A percentile compares a stretch with the other conserved stretches of the same genome.
These are phyloP conservation scores for Drechslerella coelobrocha DNA, from an alignment of 2,329 filamentous ascomycete species.

Conservation along the genomic window DNA sequence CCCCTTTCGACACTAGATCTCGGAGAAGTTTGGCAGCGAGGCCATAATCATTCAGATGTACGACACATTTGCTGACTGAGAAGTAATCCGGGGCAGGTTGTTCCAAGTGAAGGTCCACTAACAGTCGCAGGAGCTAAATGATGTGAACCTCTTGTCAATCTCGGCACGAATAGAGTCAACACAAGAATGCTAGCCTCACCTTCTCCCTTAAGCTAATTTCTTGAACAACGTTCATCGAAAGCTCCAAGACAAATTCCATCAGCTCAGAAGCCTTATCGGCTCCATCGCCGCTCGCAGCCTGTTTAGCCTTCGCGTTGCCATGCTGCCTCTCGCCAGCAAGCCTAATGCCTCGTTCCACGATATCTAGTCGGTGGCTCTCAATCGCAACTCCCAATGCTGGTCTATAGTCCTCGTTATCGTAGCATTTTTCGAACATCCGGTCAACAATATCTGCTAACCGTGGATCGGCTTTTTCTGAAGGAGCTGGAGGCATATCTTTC, in stretches of 20 bases:
- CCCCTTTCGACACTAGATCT: slow-evolving; percentile 79
- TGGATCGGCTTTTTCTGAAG: slow-evolving; percentile 53
- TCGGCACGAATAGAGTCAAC: neutral
- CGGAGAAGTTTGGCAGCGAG: slow-evolving; percentile 87
- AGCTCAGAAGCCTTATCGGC: slow-evolving; percentile 78
- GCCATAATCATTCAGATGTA: slow-evolving; percentile 90
- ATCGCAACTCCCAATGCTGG: slow-evolving; percentile 97
- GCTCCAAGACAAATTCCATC: slow-evolving; percentile 93
- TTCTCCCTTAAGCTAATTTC: slow-evolving; percentile 82
- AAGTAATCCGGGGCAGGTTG: slow-evolving; percentile 95
- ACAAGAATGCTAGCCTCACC: slow-evolving; percentile 57
- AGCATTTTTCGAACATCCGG: slow-evolving; percentile 87
- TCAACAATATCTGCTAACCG: slow-evolving; percentile 80
- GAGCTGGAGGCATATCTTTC: slow-evolving; percentile 41
- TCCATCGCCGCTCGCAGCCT: slow-evolving; percentile 63
- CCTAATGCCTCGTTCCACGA: slow-evolving; percentile 84
- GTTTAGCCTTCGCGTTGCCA: slow-evolving; percentile 66
- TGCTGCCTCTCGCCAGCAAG: slow-evolving; percentile 76
- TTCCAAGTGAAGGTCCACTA: slow-evolving; percentile 92
- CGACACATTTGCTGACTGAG: slow-evolving; percentile 95
- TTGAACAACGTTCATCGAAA: slow-evolving; percentile 98
- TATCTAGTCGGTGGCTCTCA: slow-evolving; percentile 88
- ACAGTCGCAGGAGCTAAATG: slow-evolving; percentile 82
- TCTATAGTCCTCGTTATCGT: slow-evolving; percentile 83
- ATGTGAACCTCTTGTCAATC: neutral